Conservation (phyloP, 129 eudicot genomes). For the Flaveria ramosissima region DNA sequence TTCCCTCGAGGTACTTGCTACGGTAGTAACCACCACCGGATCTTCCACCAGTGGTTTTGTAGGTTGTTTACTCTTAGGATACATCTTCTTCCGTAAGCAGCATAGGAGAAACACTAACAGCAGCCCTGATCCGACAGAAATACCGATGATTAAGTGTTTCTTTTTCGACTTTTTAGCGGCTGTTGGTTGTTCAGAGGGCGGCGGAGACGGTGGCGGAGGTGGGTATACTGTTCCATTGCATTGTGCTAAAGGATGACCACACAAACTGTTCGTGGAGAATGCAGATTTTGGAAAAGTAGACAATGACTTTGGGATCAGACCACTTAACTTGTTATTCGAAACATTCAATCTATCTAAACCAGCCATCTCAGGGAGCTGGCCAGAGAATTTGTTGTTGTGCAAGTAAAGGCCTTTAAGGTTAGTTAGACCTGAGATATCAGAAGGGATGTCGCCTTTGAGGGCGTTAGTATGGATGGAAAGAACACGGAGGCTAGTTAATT, state of each 20-base stretch:
- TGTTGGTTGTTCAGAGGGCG: conserved; percentile 29
- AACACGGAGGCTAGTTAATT: conserved; percentile 63
- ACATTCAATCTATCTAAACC: conserved; percentile 47
- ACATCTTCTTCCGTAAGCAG: conserved; percentile 36
- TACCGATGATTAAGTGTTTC: conserved; percentile 60
- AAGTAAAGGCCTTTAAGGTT: conserved; percentile 54
- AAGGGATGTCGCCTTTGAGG: conserved; percentile 57
- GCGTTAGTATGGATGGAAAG: conserved; percentile 59
- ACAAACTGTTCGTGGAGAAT: conserved; percentile 62
- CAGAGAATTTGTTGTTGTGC: conserved; percentile 52
- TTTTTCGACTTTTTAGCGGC: conserved; percentile 27
- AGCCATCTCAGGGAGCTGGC: conserved; percentile 53
- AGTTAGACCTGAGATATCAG: conserved; percentile 56
- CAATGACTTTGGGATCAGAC: conserved; percentile 58
- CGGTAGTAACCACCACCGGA: conserved; percentile 16
- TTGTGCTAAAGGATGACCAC: conserved; percentile 67
- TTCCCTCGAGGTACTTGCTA: conserved; percentile 42
- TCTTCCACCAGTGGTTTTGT: conserved; percentile 39
- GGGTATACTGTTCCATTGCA: conserved; percentile 39
- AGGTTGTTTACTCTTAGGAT: conserved; percentile 8
- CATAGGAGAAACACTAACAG: conserved; percentile 47
- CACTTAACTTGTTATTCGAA: conserved; percentile 57
- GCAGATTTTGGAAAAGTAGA: conserved; percentile 53
- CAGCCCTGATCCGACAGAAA: conserved; percentile 55
- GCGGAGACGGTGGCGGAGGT: conserved; percentile 55